phyloP scores from a whole-genome alignment of 768 basidiomycete genomes.

The Mycena metata region DNA sequence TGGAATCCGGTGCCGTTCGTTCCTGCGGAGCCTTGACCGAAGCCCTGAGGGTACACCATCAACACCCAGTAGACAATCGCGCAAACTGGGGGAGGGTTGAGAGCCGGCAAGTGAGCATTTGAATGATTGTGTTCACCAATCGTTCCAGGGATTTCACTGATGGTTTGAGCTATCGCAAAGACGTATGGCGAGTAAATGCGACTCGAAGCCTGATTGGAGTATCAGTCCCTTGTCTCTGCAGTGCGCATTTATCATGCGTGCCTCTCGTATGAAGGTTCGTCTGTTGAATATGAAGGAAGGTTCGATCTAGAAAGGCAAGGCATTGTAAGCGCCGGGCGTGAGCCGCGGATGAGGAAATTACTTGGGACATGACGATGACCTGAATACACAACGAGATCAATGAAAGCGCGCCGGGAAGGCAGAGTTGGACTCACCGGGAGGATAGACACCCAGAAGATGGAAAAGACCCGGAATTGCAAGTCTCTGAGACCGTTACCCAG shows the following conservation, averaged over 20 bases:
- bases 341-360: neutral
- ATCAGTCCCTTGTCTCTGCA: too few relatives aligned
- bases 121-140: conserved; percentile 1
- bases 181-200: conserved; percentile 90
- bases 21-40: conserved; percentile 65
- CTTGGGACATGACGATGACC: conserved; percentile 81
- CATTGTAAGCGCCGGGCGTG: neutral
- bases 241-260: too few relatives aligned
- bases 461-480: conserved; percentile 83
- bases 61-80: conserved; percentile 81
- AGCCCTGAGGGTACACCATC: conserved; percentile 80
- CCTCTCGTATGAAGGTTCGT: conserved; percentile 66
- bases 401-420: neutral
- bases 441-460: conserved; percentile 75
- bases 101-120: neutral
- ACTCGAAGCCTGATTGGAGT: conserved; percentile 61
- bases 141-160: conserved; percentile 77
- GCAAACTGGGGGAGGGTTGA: conserved; percentile 72
- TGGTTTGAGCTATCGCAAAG: conserved; percentile 85
- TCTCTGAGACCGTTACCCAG: conserved; percentile 74
- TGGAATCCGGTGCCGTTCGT: conserved; percentile 75
- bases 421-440: conserved; percentile 54
- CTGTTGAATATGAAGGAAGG: conserved; percentile 86
- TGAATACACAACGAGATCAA: conserved; percentile 76
- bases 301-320: conserved; percentile 59